Evolutionary conservation across 495 filamentous ascomycete genomes (phyloP), one percentile per base, ranked within the genome.

Genomic region (Collariella sp.): DNA sequence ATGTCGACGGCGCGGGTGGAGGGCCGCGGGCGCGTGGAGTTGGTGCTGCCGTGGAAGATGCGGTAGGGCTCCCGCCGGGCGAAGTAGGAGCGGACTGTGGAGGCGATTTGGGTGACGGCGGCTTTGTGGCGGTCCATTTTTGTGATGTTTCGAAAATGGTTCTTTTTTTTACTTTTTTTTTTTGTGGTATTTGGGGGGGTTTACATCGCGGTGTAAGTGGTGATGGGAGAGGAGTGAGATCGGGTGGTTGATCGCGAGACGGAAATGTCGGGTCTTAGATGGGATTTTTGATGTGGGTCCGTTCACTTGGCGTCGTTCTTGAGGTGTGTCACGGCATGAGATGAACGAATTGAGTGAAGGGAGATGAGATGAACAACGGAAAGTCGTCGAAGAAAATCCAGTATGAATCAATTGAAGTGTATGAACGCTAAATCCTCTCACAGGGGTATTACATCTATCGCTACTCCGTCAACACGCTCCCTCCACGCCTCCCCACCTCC

Each of bases 41-140:
- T 90, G 29, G 86, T 89, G 15, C 51, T 82, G 54, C 87, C 87
- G 74, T 90, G 87, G 68, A 72, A 81, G 68, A 91, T 88, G 49
- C 87, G 81, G 70, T 87, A 91, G 15, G 79, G 76, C 55, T 82
- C 72, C 29, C 74, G 68, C 16, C 74, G 71, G 16, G 79, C 67
- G 68, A 81, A 82, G 70, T 80, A 82, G 31, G 64, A 53, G 48
- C 76, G 72, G 15, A 87, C 78, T 11, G 67, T 61, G 6, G 69
- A 51, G 20, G 82, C 65, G 50, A 62, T 50, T 3, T 44, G 45
- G 15, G 47, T 22, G 23, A 66, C 54, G 13, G 58, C 34, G 5
- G 61, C 56, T 29, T 46, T 46, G 62, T 67, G 64, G 38, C 51
- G 53, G 3, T 62, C 62, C 62, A 67, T 67, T 40, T 26, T 58